phyloP scores from a whole-genome alignment of 2,329 filamentous ascomycete genomes.

The Fusarium abutilonis region DNA sequence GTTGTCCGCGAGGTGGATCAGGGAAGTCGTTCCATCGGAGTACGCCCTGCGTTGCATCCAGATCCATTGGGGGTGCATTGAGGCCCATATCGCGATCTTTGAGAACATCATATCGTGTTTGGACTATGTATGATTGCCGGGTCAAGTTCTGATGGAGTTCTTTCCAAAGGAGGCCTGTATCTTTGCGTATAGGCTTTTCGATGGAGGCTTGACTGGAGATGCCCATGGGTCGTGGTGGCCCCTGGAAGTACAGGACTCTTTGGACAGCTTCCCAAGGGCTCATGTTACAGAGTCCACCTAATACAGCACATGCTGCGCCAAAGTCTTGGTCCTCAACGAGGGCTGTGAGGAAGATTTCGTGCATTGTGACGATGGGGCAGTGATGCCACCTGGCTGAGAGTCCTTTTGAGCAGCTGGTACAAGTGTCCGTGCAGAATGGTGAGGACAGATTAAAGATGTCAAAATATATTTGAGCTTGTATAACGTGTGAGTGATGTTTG shows the following conservation, averaged over 20 bases:
- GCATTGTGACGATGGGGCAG: slow-evolving; percentile 43
- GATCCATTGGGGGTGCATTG: slow-evolving; percentile 48
- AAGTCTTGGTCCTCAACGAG: slow-evolving; percentile 62
- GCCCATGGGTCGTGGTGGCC: slow-evolving; percentile 57
- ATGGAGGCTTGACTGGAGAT: slow-evolving; percentile 56
- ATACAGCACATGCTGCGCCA: slow-evolving; percentile 59
- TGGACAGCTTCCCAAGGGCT: slow-evolving; percentile 59
- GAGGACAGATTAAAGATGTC: background rate
- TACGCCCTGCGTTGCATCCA: slow-evolving; percentile 58
- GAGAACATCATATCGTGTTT: slow-evolving; percentile 64
- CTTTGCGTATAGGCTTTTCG: slow-evolving; percentile 53
- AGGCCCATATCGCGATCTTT: slow-evolving; percentile 59
- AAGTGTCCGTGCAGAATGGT: background rate
- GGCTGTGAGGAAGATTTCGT: slow-evolving; percentile 68
- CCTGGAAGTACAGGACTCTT: slow-evolving; percentile 65
- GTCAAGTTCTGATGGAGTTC: slow-evolving; percentile 64
- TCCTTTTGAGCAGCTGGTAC: background rate
- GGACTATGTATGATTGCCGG: slow-evolving; percentile 67
- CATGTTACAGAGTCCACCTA: slow-evolving; percentile 68
- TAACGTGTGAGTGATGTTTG: background rate
- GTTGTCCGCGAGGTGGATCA: slow-evolving; percentile 62
- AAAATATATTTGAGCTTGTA: background rate
- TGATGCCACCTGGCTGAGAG: background rate
- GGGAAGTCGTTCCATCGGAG: slow-evolving; percentile 70
- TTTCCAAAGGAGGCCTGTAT: slow-evolving; percentile 57